A percentile compares a stretch with the other conserved stretches of the same genome.
Evolutionary conservation across 1,284 basidiomycete genomes (phyloP).

Genomic region (Sanghuangporus sanghuang): DNA sequence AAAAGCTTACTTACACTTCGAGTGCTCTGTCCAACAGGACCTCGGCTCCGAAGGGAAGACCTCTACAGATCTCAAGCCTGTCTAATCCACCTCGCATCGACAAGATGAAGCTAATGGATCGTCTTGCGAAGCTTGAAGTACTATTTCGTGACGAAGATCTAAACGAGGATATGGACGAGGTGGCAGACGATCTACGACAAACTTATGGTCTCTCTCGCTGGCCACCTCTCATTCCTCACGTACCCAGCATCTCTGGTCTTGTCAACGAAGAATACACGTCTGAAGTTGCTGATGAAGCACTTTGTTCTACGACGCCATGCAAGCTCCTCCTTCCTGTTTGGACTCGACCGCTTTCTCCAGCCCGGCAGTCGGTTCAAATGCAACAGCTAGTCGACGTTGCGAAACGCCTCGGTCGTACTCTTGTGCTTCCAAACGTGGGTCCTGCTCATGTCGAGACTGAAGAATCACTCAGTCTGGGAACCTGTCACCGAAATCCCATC

Average conservation of each 20-base stretch:
- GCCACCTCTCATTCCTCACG: conserved; percentile 30
- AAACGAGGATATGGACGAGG: not conserved
- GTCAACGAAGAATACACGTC: conserved; percentile 3
- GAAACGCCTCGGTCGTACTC: conserved; percentile 36
- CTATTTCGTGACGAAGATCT: not conserved
- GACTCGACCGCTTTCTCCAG: conserved; percentile 30
- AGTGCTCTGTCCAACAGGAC: not conserved
- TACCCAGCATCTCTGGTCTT: conserved; percentile 20
- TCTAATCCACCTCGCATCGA: conserved; percentile 4
- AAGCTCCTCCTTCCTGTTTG: conserved; percentile 37
- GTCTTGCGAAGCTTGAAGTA: not conserved
- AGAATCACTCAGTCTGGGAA: conserved; percentile 29
- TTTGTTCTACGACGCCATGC: conserved; percentile 26
- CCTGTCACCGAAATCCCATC: conserved; percentile 40
- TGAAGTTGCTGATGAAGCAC: conserved; percentile 21
- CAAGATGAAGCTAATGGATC: not conserved
- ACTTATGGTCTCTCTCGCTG: conserved; percentile 16
- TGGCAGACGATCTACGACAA: not conserved
- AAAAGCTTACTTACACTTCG: not conserved
- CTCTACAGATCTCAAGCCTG: not conserved
- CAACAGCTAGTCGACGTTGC: conserved; percentile 40
- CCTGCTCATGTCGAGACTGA: conserved; percentile 30
- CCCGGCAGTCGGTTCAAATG: conserved; percentile 45
- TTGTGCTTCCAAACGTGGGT: conserved; percentile 49
- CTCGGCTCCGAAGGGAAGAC: not conserved